phyloP scores from a whole-genome alignment of 1,284 basidiomycete genomes.

The Papiliotrema laurentii region DNA sequence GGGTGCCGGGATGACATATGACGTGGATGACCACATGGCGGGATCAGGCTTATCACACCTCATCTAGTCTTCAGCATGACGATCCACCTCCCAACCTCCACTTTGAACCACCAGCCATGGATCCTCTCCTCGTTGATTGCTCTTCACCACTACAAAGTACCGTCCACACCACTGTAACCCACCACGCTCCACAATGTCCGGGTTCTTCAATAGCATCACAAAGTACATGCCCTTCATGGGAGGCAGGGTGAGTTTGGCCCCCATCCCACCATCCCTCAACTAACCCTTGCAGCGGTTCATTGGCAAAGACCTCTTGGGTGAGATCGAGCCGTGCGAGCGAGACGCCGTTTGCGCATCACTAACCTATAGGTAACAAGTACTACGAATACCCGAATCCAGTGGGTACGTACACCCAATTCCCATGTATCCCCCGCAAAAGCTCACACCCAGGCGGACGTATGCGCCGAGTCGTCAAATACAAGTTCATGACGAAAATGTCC shows the following conservation, averaged over 20 bases:
- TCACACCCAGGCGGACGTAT: slow-evolving; percentile 17
- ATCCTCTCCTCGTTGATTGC: not conserved
- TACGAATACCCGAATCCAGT: slow-evolving; percentile 24
- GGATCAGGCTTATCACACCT: too few species aligned
- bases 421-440: not conserved
- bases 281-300: slow-evolving; percentile 9
- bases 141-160: not conserved
- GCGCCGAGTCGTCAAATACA: slow-evolving; percentile 30
- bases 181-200: not conserved
- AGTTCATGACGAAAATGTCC: slow-evolving; percentile 13
- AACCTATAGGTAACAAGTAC: slow-evolving; percentile 24
- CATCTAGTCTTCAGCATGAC: too few species aligned
- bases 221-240: slow-evolving; percentile 2
- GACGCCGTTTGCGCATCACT: not conserved
- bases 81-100: too few species aligned
- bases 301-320: slow-evolving; percentile 16
- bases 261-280: not conserved
- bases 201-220: not conserved
- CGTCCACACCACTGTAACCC: not conserved
- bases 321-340: not conserved
- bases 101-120: not conserved
- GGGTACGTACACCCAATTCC: slow-evolving; percentile 9
- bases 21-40: too few species aligned
- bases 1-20: too few species aligned
- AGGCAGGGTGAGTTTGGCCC: slow-evolving; percentile 5